Percentiles rank a stretch among this genome's conserved stretches.
phyloP scores from a whole-genome alignment of 2,329 filamentous ascomycete species.

The Neophaeococcomyces mojaviensis region DNA sequence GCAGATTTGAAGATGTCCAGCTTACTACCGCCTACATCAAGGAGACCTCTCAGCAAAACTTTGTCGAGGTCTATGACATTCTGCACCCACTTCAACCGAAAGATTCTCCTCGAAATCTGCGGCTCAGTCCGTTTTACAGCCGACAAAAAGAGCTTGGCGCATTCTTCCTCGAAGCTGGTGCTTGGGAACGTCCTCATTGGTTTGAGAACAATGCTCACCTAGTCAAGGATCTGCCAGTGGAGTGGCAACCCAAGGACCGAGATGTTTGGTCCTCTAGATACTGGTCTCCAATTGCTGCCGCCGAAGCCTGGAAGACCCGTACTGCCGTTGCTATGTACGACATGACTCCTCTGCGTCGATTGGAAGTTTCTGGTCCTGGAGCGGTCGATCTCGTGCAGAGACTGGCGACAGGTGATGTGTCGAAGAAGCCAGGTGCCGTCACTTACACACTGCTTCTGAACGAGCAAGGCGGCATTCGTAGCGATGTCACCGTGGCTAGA shows the following conservation, averaged over 20 bases:
- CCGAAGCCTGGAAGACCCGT: conserved; percentile 58
- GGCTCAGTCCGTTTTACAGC: conserved; percentile 51
- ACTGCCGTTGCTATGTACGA: conserved; percentile 57
- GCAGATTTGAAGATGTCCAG: conserved; percentile 56
- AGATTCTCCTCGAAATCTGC: conserved; percentile 51
- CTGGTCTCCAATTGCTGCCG: conserved; percentile 52
- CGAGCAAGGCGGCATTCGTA: conserved; percentile 45
- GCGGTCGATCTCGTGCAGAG: conserved; percentile 48
- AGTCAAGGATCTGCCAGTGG: conserved; percentile 43
- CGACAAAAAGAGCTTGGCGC: conserved; percentile 45
- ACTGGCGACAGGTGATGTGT: conserved; percentile 32
- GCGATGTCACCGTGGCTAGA: conserved; percentile 51
- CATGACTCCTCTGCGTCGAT: conserved; percentile 52
- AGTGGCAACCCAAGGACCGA: conserved; percentile 49
- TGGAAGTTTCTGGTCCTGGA: conserved; percentile 53
- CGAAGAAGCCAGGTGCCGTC: conserved; percentile 40
- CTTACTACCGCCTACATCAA: conserved; percentile 47
- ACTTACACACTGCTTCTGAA: conserved; percentile 53
- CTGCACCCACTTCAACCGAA: conserved; percentile 54
- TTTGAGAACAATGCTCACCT: conserved; percentile 51
- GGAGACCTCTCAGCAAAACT: conserved; percentile 55
- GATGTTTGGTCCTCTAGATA: conserved; percentile 53
- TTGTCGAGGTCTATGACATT: conserved; percentile 59
- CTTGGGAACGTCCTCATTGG: conserved; percentile 58
- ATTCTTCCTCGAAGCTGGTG: conserved; percentile 52